Base-by-base conservation (phyloP, 805 yeast genomes). In the Schizosaccharomyces octosporus region DNA sequence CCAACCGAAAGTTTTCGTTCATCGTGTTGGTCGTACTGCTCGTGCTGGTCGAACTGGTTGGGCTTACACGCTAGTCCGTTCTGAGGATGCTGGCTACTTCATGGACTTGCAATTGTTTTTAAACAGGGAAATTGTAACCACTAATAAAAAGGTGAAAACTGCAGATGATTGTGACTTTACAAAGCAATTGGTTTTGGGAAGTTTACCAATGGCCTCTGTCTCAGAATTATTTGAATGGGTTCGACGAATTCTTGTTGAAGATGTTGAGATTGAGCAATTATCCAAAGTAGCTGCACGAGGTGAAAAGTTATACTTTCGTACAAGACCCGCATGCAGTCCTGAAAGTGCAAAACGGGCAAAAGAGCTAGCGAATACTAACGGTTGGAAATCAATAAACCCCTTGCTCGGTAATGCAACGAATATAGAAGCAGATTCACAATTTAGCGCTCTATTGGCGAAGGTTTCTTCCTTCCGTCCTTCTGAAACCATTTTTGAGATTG, bases 21-120 rank as follows among this genome's bases (percentile, higher is more conserved):
- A 93, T 73, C 82, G 99, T 74, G 97, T 93, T 59, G 99, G 99
- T 72, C 83, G 99, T 78, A 93, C 99, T 58, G 99, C 98, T 11
- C 85, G 99, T 78, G 98, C 98, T 7, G 99, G 99, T 70, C 84
- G 87, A 70, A 81, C 79, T 66, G 99, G 99, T 69, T 88, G 97
- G 95, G 99, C 98, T 0, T 93, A 86, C 70, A 84, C 96, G 2
- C 80, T 93, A 63, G 84, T 89, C 6, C 78, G 82, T 63, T 95
- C 88, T 65, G 77, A 80, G 62, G 99, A 93, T 70, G 72, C 90
- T 62, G 95, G 98, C 11, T 93, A 90, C 67, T 72, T 93, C 61
- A 76, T 90, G 60, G 99, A 93, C 71, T 76, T 93, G 67, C 97
- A 93, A 70, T 66, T 93, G 57, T 90, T 93, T 68, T 74, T 93